These are phyloP conservation scores for Pyrus betulifolia DNA, from an alignment of 306 rosid species.

Conservation along the genomic window DNA sequence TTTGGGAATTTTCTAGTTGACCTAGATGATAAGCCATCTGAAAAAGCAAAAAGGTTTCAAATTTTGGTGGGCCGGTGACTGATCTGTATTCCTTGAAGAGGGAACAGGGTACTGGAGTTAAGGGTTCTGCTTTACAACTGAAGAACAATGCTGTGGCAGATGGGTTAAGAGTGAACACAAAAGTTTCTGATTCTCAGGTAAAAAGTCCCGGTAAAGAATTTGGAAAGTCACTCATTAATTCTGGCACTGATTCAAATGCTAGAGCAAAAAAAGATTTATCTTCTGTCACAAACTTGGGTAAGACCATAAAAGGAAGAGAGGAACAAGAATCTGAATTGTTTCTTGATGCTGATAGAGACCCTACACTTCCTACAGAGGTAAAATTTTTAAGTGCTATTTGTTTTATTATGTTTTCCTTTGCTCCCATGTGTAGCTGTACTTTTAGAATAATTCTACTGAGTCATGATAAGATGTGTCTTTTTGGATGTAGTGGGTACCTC, in stretches of 20 bases:
- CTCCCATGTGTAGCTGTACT: background rate
- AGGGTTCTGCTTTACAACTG: constrained; percentile 46
- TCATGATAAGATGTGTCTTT: constrained; percentile 7
- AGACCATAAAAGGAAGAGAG: constrained; percentile 37
- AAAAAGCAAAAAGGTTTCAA: constrained; percentile 47
- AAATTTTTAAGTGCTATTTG: background rate
- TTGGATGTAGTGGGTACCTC: constrained; percentile 89
- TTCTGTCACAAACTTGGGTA: constrained; percentile 34
- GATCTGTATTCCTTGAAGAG: constrained; percentile 29
- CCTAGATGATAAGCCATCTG: constrained; percentile 52
- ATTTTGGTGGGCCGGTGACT: constrained; percentile 28
- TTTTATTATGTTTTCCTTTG: background rate
- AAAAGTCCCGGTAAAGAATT: constrained; percentile 30
- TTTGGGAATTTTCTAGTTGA: constrained; percentile 45
- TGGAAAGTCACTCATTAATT: constrained; percentile 27
- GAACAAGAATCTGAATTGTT: constrained; percentile 38
- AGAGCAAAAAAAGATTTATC: constrained; percentile 35
- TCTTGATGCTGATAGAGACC: constrained; percentile 51
- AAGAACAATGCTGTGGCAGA: constrained; percentile 43
- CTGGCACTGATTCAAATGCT: constrained; percentile 35
- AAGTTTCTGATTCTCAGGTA: constrained; percentile 40
- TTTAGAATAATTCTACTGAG: background rate
- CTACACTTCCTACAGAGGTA: constrained; percentile 87
- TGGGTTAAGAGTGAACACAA: constrained; percentile 48
- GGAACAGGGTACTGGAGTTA: constrained; percentile 44